phyloP scores from a whole-genome alignment of 176 grass and related monocot genomes.

The Carex parvula region DNA sequence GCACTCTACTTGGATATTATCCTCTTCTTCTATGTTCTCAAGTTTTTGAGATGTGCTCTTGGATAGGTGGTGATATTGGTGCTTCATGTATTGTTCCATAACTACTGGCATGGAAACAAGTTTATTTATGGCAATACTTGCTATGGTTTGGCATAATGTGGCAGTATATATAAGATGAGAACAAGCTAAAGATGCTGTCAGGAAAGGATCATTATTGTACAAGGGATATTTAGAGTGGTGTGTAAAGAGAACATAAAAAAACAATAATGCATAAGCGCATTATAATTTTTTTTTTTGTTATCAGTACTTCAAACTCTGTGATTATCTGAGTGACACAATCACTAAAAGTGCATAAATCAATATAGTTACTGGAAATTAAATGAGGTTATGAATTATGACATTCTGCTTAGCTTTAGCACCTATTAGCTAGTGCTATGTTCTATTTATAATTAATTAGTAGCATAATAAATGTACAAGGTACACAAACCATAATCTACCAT shows the following conservation, averaged over 20 bases:
- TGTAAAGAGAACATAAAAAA: background rate
- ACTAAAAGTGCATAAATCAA: background rate
- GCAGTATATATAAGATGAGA: slow-evolving; percentile 26
- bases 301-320: background rate
- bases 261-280: background rate
- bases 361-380: background rate
- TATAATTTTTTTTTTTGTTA: background rate
- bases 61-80: slow-evolving; percentile 28
- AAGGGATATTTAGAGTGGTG: slow-evolving; percentile 22
- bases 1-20: slow-evolving; percentile 14
- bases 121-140: slow-evolving; percentile 1
- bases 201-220: background rate
- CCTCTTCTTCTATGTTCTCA: slow-evolving; percentile 81
- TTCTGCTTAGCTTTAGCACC: too few species aligned
- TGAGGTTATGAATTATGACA: background rate
- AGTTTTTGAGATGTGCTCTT: slow-evolving; percentile 36
- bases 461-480: background rate
- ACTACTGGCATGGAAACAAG: slow-evolving; percentile 1
- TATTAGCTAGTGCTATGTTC: background rate
- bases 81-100: slow-evolving; percentile 46
- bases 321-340: background rate
- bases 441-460: background rate
- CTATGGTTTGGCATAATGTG: background rate
- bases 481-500: background rate
- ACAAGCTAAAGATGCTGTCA: slow-evolving; percentile 6